Percentiles rank a stretch among this genome's conserved stretches.
Conservation (phyloP, 1,284 basidiomycete species). For the Acaromyces ingoldii region DNA sequence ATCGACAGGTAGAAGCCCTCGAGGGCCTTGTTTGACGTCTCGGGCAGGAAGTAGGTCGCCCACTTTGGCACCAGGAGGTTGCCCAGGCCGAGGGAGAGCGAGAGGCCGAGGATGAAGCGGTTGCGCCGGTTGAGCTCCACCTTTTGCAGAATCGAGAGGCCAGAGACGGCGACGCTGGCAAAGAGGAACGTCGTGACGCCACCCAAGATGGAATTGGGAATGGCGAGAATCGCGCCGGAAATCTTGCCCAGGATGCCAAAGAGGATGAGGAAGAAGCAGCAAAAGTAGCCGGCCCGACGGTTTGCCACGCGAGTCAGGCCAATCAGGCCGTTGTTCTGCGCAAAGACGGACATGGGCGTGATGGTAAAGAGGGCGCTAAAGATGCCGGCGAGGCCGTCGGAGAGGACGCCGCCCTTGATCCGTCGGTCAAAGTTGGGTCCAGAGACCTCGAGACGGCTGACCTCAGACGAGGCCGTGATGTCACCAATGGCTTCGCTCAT, state of each 20-base stretch:
- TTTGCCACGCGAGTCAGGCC: constrained; percentile 50
- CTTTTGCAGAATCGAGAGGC: constrained; percentile 67
- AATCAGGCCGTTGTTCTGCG: constrained; percentile 67
- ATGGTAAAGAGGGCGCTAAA: constrained; percentile 74
- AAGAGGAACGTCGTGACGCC: constrained; percentile 56
- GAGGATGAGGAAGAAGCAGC: constrained; percentile 35
- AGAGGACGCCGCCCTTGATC: constrained; percentile 77
- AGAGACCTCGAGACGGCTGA: constrained; percentile 60
- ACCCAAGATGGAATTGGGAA: constrained; percentile 74
- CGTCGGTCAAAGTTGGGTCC: constrained; percentile 63
- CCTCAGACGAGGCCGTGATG: constrained; percentile 76
- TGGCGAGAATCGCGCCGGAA: constrained; percentile 58
- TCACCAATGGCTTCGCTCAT: constrained; percentile 82
- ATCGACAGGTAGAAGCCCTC: constrained; percentile 71
- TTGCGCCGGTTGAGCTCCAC: constrained; percentile 66
- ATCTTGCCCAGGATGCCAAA: constrained; percentile 67
- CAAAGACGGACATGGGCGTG: constrained; percentile 71
- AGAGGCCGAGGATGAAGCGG: constrained; percentile 60
- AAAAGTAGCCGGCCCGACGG: constrained; percentile 35
- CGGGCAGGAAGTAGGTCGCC: constrained; percentile 55
- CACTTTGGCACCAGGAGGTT: constrained; percentile 56
- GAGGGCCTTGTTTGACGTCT: constrained; percentile 58
- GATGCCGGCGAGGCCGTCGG: constrained; percentile 61
- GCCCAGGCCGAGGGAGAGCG: constrained; percentile 70
- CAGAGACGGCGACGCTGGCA: constrained; percentile 57